These are phyloP conservation scores for Coemansia sp. DNA, from an alignment of 192 early-diverging fungal species.

Conservation along the genomic window DNA sequence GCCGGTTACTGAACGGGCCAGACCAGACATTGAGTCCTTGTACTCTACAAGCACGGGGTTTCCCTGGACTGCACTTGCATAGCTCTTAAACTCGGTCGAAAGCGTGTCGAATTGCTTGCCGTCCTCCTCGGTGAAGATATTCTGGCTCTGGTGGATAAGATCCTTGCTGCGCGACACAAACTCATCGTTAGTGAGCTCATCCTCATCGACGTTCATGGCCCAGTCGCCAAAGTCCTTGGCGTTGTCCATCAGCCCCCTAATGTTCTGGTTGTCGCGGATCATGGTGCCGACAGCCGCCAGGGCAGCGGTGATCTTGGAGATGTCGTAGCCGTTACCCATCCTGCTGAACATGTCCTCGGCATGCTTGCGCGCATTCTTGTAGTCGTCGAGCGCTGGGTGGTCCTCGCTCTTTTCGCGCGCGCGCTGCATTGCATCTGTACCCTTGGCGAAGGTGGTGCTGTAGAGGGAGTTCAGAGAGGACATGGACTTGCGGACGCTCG, in stretches of 20 bases:
- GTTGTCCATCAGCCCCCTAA: constrained; percentile 32
- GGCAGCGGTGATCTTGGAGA: constrained; percentile 21
- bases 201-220: constrained; percentile 43
- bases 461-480: constrained; percentile 38
- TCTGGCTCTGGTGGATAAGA: constrained; percentile 30
- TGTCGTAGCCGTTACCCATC: constrained; percentile 44
- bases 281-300: constrained; percentile 30
- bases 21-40: constrained; percentile 28
- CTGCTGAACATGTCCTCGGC: constrained; percentile 31
- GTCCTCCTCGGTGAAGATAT: constrained; percentile 37
- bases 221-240: constrained; percentile 38
- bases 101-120: constrained; percentile 26
- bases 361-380: constrained; percentile 23
- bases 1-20: constrained; percentile 33
- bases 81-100: constrained; percentile 25
- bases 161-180: constrained; percentile 40
- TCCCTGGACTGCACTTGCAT: constrained; percentile 32
- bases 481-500: constrained; percentile 31
- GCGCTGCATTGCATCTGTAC: constrained; percentile 8
- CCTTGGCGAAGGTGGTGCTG: constrained; percentile 14
- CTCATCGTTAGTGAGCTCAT: constrained; percentile 47
- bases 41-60: constrained; percentile 44
- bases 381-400: constrained; percentile 36
- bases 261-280: constrained; percentile 36
- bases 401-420: constrained; percentile 24